Conservation (phyloP, 75 land plant genomes). For the Sequoiadendron giganteum region DNA sequence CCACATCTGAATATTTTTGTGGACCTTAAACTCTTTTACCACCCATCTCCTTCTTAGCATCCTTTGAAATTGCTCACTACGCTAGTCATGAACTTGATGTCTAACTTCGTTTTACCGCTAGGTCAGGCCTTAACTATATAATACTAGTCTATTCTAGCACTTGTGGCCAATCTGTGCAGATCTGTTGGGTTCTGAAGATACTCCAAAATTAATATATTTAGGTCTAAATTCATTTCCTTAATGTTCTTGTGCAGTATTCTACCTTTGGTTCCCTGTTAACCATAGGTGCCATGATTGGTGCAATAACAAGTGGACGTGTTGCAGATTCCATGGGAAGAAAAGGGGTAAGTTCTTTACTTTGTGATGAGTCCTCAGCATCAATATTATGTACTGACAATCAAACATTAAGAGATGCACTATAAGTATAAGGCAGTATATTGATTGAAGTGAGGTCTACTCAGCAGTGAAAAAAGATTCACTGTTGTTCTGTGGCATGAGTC, state of each 20-base stretch:
- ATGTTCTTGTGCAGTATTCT: conserved; percentile 51
- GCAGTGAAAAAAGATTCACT: background rate
- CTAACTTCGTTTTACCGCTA: background rate
- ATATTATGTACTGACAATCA: background rate
- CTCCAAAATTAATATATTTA: background rate
- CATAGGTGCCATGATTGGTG: conserved; percentile 85
- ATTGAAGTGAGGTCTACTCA: background rate
- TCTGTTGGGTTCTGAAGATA: background rate
- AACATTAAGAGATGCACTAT: background rate
- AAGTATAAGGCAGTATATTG: background rate
- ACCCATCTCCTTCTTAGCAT: background rate
- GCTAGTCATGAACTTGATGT: background rate
- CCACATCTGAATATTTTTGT: background rate
- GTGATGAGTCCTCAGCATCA: background rate
- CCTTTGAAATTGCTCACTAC: background rate
- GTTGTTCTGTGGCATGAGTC: background rate
- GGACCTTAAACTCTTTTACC: background rate
- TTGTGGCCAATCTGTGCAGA: background rate
- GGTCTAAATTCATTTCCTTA: background rate
- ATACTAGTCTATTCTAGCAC: background rate
- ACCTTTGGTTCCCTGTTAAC: conserved; percentile 72
- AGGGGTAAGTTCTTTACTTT: conserved; percentile 41
- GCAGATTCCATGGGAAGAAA: conserved; percentile 66
- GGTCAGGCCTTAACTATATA: background rate
- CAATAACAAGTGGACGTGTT: conserved; percentile 59